phyloP scores from a whole-genome alignment of 2,329 filamentous ascomycete species.

The Fusarium illudens region DNA sequence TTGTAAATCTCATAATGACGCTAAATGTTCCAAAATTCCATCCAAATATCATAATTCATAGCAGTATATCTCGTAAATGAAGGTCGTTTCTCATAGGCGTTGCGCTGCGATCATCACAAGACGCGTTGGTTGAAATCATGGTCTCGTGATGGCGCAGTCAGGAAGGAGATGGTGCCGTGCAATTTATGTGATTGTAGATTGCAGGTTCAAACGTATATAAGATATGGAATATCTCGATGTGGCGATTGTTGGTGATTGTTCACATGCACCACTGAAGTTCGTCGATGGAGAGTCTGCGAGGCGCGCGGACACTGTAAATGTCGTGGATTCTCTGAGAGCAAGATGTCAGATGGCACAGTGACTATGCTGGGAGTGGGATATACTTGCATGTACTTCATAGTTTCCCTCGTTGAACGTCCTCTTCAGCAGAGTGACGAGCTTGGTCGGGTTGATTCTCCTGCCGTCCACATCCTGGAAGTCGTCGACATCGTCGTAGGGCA shows the following conservation, averaged over 20 bases:
- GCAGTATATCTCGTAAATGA: not conserved
- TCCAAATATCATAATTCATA: not conserved
- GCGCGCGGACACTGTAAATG: constrained; percentile 6
- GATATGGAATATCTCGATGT: not conserved
- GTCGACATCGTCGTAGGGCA: not conserved
- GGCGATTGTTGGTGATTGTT: not conserved
- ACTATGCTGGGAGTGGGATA: not conserved
- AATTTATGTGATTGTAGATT: not conserved
- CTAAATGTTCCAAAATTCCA: not conserved
- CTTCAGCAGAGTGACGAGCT: not conserved
- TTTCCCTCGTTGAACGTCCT: constrained; percentile 1
- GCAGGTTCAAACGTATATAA: not conserved
- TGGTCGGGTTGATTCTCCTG: not conserved
- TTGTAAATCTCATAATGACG: not conserved
- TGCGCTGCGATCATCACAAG: not conserved
- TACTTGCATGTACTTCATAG: constrained; percentile 7
- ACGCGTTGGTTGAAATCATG: not conserved
- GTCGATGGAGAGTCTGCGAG: not conserved
- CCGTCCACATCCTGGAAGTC: constrained; percentile 4
- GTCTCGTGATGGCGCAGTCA: not conserved
- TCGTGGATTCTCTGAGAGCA: constrained; percentile 5
- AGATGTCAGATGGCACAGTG: not conserved
- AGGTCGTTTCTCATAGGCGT: not conserved
- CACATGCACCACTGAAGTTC: constrained; percentile 5
- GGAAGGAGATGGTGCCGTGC: not conserved